phyloP scores from a whole-genome alignment of 164 flowering plant species.

The Vitis rotundifolia region DNA sequence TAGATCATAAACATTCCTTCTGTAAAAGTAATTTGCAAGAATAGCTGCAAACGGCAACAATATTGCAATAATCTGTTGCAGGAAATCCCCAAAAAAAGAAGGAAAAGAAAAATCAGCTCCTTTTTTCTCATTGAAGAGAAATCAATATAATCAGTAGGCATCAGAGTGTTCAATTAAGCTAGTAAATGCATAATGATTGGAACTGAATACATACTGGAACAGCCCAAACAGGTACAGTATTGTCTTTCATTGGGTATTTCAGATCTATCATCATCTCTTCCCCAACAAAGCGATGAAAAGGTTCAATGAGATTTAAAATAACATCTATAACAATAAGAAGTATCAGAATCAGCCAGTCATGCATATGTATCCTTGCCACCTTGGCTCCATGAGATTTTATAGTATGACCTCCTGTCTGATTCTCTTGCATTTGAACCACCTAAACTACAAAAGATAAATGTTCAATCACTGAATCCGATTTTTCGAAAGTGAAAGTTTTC shows the following conservation, averaged over 20 bases:
- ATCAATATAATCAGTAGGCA: no score
- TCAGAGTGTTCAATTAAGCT: background rate
- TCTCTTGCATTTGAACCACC: slow-evolving; percentile 11
- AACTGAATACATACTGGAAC: slow-evolving; percentile 15
- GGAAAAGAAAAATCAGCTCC: no score
- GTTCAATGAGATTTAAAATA: slow-evolving; percentile 10
- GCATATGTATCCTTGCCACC: slow-evolving; percentile 9
- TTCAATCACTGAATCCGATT: no score
- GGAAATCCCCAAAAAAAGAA: no score
- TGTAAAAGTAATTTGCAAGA: slow-evolving; percentile 28
- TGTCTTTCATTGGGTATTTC: slow-evolving; percentile 11
- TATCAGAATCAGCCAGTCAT: slow-evolving; percentile 25
- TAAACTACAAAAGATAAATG: no score
- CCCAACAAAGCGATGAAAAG: slow-evolving; percentile 18
- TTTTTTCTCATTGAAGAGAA: no score
- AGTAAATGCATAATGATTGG: background rate
- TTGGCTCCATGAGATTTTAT: slow-evolving; percentile 18
- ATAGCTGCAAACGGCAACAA: slow-evolving; percentile 37
- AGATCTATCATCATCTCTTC: slow-evolving; percentile 20
- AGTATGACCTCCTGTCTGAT: slow-evolving; percentile 16
- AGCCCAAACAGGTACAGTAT: slow-evolving; percentile 24
- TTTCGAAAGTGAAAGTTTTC: no score
- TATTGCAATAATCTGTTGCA: slow-evolving; percentile 26
- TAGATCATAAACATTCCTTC: slow-evolving; percentile 56
- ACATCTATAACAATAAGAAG: slow-evolving; percentile 15